Percentiles rank a stretch among this genome's conserved stretches.
phyloP scores from a whole-genome alignment of 83 land plant species.

The Thuja plicata region DNA sequence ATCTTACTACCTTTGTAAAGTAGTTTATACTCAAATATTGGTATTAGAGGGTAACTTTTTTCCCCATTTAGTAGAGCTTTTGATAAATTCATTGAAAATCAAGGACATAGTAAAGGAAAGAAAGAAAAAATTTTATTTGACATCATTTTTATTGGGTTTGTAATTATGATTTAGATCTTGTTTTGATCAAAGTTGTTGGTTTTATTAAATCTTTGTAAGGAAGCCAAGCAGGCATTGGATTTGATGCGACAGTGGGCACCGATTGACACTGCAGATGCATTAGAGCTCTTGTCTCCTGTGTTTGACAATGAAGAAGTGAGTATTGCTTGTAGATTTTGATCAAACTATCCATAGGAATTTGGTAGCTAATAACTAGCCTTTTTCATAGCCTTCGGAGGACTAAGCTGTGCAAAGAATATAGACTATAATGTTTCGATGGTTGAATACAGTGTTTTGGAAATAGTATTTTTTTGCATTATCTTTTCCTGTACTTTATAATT shows the following conservation, averaged over 20 bases:
- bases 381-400: not conserved
- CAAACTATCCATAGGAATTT: not conserved
- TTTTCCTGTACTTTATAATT: not conserved
- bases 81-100: not conserved
- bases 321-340: not conserved
- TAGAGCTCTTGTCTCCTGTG: constrained; percentile 96
- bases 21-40: not conserved
- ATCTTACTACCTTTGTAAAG: not conserved
- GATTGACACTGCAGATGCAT: constrained; percentile 95
- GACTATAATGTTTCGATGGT: not conserved
- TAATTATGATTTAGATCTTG: not conserved
- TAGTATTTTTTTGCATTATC: not conserved
- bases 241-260: constrained; percentile 85
- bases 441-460: not conserved
- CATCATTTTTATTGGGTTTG: not conserved
- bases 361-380: constrained; percentile 4
- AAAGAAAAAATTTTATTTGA: not conserved
- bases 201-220: constrained; percentile 39
- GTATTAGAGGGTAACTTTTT: not conserved
- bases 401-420: not conserved
- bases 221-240: constrained; percentile 94
- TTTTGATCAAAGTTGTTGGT: not conserved
- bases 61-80: not conserved
- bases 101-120: not conserved
- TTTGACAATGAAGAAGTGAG: constrained; percentile 96